Conservation (phyloP, 2,329 filamentous ascomycete species). For the Alternaria gaisen region DNA sequence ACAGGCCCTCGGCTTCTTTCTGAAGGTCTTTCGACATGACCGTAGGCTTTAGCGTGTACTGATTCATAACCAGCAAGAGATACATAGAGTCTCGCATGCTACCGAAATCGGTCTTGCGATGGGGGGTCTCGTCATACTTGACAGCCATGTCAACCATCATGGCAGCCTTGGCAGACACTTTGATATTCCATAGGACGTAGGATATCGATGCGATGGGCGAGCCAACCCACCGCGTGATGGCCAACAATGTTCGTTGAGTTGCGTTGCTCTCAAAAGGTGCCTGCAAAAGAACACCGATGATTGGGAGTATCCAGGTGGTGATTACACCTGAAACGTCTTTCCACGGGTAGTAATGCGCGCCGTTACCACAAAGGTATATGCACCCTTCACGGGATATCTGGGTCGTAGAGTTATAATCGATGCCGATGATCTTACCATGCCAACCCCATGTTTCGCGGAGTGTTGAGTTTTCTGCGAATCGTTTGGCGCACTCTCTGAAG, state of each 20-base stretch:
- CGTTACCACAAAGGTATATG: constrained; percentile 44
- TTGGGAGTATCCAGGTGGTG: constrained; percentile 53
- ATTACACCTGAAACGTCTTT: constrained; percentile 43
- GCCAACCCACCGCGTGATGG: constrained; percentile 50
- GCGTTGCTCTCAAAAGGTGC: constrained; percentile 55
- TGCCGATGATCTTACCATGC: constrained; percentile 19
- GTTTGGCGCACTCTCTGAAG: constrained; percentile 4
- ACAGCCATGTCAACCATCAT: constrained; percentile 53
- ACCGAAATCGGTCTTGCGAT: constrained; percentile 44
- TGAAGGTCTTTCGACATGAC: constrained; percentile 13
- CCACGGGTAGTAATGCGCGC: constrained; percentile 47
- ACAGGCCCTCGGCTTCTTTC: constrained; percentile 51
- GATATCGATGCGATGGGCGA: constrained; percentile 49
- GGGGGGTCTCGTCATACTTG: constrained; percentile 39
- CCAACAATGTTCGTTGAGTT: constrained; percentile 47
- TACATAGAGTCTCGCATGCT: constrained; percentile 57
- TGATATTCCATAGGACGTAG: constrained; percentile 55
- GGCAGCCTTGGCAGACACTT: constrained; percentile 51
- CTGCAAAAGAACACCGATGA: constrained; percentile 52
- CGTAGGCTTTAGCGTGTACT: constrained; percentile 53
- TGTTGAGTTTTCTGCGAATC: constrained; percentile 5
- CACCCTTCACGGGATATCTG: constrained; percentile 49
- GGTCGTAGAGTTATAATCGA: constrained; percentile 21
- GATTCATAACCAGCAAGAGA: constrained; percentile 56
- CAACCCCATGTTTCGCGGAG: constrained; percentile 27